These are phyloP conservation scores for Blastomyces silverae DNA, from an alignment of 2,329 filamentous ascomycete genomes.

Conservation along the genomic window DNA sequence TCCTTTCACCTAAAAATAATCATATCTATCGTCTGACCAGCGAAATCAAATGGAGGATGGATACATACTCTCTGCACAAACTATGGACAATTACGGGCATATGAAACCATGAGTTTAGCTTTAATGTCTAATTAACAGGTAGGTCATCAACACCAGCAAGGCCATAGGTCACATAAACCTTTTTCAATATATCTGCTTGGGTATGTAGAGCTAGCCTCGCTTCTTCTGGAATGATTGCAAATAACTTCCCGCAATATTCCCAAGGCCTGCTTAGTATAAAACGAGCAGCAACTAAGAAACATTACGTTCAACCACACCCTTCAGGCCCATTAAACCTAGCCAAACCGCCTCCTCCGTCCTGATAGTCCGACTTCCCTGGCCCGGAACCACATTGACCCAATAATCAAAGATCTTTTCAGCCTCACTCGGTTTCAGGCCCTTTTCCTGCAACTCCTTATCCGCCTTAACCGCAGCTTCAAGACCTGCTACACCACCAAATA, in stretches of 20 bases:
- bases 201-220: neutral
- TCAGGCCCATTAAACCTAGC: slow-evolving; percentile 64
- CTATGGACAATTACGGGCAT: neutral
- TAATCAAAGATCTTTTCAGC: slow-evolving; percentile 70
- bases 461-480: slow-evolving; percentile 66
- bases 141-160: neutral
- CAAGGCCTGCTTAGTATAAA: neutral
- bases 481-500: slow-evolving; percentile 74
- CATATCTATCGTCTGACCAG: neutral
- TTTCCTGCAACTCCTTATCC: slow-evolving; percentile 52
- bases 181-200: neutral
- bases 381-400: slow-evolving; percentile 74
- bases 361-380: slow-evolving; percentile 75
- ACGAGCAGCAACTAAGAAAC: slow-evolving; percentile 11
- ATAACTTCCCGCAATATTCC: neutral
- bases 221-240: neutral
- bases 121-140: neutral
- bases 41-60: neutral
- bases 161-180: neutral
- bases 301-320: slow-evolving; percentile 45
- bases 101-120: neutral
- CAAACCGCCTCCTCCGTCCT: slow-evolving; percentile 77
- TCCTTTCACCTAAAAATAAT: neutral
- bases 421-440: slow-evolving; percentile 58
- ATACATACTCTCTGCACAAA: neutral